Evolutionary conservation across 1,139 yeast genomes (phyloP), one percentile per base, ranked within the genome.

Genomic region (Lodderomyces orthopsilosis): DNA sequence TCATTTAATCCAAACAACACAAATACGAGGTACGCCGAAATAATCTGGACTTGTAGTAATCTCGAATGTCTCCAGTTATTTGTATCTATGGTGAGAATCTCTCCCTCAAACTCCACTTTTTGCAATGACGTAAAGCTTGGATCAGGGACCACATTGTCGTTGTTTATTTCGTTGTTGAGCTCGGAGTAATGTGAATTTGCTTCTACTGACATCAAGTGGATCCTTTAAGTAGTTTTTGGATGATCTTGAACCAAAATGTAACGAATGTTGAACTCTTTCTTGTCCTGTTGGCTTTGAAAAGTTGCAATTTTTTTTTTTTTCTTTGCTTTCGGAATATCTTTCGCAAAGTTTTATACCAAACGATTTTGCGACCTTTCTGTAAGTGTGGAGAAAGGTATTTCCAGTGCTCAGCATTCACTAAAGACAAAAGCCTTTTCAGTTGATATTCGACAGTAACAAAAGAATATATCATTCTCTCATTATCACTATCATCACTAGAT

Each of bases 1-100:
- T 81, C 85, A 2, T 74, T 68, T n/a, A 79, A 53, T 0, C 86
- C 86, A 46, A 77, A 62, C 4, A 77, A 51, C 2, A 66, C 57
- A 51, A 79, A 74, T 1, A 70, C 58, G 2, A 59, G 30, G 46
- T 65, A 74, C 0, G 72, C 58, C 0, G 71, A 54, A 0, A 63
- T 1, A 17, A 80, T 63, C 56, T 81, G 85, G 6, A 55, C 32
- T 48, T 64, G 62, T 13, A 77, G 53, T 12, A 60, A 49, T 1
- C 26, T 35, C 10, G 77, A 70, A 10, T 57, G 41, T 40, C 74
- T 61, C 70, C 81, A 71, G 51, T 77, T 68, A 22, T 48, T 54
- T 2, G 75, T 56, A 42, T 70, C 75, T 2, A 77, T 49, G 23
- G 54, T 48, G 4, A 71, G 45, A 2, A 45, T 35, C 27, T 62